Base-by-base conservation (phyloP, 108 stramenopile species). In the Bacterosira constricta region DNA sequence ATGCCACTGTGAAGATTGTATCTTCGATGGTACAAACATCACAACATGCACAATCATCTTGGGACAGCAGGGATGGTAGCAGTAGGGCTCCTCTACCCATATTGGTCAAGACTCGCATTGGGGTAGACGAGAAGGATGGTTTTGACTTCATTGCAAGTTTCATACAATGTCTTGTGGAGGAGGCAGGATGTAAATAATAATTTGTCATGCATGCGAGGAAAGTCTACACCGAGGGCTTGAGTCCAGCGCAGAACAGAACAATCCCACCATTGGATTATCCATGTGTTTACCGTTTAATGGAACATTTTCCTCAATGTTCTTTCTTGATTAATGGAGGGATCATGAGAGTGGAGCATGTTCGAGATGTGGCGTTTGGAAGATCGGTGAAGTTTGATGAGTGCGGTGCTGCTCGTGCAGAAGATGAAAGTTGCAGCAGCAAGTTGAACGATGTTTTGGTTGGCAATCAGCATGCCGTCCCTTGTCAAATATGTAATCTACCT, bases 261-360 rank as follows among this genome's bases (percentile, higher is more conserved):
- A 75, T 90, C 0, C 91, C 91, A 27, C 88, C 88, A 3, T 74
- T 91, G 65, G 83, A 92, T 63, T 92, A 84, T 50, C 91, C 88
- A 0, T 57, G 74, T 27, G 88, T 88, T 1, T 92, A 89, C 59
- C 49, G 63, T 9, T 47, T 92, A 10, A 86, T 88, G 60, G 32
- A 71, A 30, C 53, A 58, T 17, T 92, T 92, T 77, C 88, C 88
- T 20, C 72, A 88, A 17, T 89, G 87, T 47, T 73, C 88, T 23
- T 89, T 92, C 71, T 69, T 75, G 63, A 67, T 92, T 60, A 92
- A 92, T 75, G 91, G 88, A 37, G 91, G 91, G 7, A 88, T 92
- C 21, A 70, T 57, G 27, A 71, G 62, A 29, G 56, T 91, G n/a
- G 66, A 82, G 32, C 73, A 81, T 44, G 88, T 86, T 21, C 78